Evolutionary conservation across 129 eudicot species (phyloP).

Genomic region (Chrysanthemum lavandulifolium): DNA sequence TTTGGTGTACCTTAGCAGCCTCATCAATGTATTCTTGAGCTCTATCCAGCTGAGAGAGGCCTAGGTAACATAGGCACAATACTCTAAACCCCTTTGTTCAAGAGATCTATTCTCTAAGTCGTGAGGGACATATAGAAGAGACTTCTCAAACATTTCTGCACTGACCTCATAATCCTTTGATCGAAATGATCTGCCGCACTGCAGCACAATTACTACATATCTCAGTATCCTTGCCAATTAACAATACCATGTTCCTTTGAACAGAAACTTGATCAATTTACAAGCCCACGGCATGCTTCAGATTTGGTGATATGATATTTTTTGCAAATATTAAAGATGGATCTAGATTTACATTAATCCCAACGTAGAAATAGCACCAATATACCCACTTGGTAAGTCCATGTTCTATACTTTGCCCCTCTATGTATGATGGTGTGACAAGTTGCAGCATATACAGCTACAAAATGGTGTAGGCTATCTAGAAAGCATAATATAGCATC

Average conservation of each 20-base stretch:
- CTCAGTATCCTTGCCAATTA: conserved; percentile 2
- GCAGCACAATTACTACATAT: conserved; percentile 22
- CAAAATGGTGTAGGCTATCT: conserved; percentile 1
- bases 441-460: conserved; percentile 1
- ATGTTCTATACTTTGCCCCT: conserved; percentile 8
- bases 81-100: conserved; percentile 93
- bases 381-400: not conserved
- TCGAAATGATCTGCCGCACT: conserved; percentile 92
- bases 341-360: not conserved
- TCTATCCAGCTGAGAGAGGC: conserved; percentile 80
- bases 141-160: conserved; percentile 86
- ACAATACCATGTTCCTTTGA: conserved; percentile 7
- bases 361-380: not conserved
- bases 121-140: conserved; percentile 84
- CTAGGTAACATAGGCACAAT: conserved; percentile 77
- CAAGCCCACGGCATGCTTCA: conserved; percentile 11
- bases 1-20: conserved; percentile 74
- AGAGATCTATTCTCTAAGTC: conserved; percentile 69
- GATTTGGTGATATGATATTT: not conserved
- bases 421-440: conserved; percentile 11
- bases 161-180: conserved; percentile 79
- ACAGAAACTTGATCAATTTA: not conserved
- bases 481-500: not conserved
- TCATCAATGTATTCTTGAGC: conserved; percentile 97
- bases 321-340: not conserved